Percentiles rank a stretch among this genome's conserved stretches.
Evolutionary conservation across 1,284 basidiomycete species (phyloP).

Genomic region (Cyathus olla): DNA sequence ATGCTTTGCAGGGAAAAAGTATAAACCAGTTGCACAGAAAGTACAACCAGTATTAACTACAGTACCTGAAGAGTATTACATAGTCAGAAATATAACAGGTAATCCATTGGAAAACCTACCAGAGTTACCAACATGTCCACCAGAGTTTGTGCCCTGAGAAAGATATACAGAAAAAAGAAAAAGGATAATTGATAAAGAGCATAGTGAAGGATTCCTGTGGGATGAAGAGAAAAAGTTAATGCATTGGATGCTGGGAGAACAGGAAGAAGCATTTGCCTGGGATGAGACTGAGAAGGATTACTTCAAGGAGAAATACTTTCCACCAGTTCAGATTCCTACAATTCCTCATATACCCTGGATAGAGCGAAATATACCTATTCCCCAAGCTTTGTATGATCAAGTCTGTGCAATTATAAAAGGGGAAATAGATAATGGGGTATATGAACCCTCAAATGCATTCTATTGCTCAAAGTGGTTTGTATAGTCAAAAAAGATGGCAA

Average conservation of each 20-base stretch:
- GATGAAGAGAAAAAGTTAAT: slow-evolving; percentile 37
- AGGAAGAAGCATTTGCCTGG: slow-evolving; percentile 45
- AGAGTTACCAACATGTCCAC: neutral
- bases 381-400: slow-evolving; percentile 31
- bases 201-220: slow-evolving; percentile 35
- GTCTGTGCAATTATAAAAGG: slow-evolving; percentile 38
- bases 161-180: neutral
- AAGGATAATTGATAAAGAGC: slow-evolving; percentile 24
- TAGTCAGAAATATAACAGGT: neutral
- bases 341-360: slow-evolving; percentile 40
- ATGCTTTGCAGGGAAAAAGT: neutral
- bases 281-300: slow-evolving; percentile 29
- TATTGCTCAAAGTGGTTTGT: slow-evolving; percentile 50
- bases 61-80: neutral
- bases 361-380: slow-evolving; percentile 19
- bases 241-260: slow-evolving; percentile 37
- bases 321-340: slow-evolving; percentile 23
- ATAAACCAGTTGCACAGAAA: neutral
- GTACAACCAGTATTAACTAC: neutral
- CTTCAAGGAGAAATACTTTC: slow-evolving; percentile 17
- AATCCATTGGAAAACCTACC: neutral
- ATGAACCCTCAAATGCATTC: slow-evolving; percentile 39
- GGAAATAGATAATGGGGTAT: slow-evolving; percentile 42
- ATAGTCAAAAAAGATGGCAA: slow-evolving; percentile 47
- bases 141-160: neutral